These are phyloP conservation scores for Babesia gibsoni DNA, from an alignment of 169 alveolate genomes.

Conservation along the genomic window DNA sequence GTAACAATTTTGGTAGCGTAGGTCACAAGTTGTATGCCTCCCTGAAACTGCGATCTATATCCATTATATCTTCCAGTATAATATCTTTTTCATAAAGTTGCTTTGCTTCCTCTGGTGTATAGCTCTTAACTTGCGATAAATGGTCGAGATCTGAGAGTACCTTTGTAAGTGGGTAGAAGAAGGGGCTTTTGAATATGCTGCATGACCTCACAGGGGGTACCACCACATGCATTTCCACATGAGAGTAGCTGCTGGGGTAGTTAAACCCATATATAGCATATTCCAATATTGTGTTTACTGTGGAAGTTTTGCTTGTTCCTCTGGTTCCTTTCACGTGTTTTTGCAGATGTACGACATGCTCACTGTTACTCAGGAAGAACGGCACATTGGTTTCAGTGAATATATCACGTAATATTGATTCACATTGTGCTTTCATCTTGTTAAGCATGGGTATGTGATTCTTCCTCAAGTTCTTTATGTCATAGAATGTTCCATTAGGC, in stretches of 20 bases:
- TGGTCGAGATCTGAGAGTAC: constrained; percentile 53
- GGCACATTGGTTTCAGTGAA: constrained; percentile 9
- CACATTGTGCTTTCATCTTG: constrained; percentile 37
- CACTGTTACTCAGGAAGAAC: background rate
- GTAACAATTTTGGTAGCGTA: background rate
- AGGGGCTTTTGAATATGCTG: constrained; percentile 60
- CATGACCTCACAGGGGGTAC: constrained; percentile 54
- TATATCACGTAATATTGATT: constrained; percentile 3
- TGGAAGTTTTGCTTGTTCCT: background rate
- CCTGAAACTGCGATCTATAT: constrained; percentile 29
- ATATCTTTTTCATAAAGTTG: constrained; percentile 48
- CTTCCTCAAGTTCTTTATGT: constrained; percentile 62
- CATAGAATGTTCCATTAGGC: constrained; percentile 67
- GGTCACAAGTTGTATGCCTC: background rate
- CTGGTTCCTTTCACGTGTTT: background rate
- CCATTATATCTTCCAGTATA: constrained; percentile 38
- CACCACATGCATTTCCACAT: constrained; percentile 65
- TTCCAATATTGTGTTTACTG: background rate
- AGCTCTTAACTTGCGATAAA: constrained; percentile 38
- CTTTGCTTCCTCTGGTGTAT: constrained; percentile 43
- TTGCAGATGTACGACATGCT: background rate
- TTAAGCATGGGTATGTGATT: constrained; percentile 33
- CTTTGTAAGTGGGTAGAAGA: constrained; percentile 62
- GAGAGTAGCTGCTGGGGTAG: constrained; percentile 56
- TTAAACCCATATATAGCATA: constrained; percentile 51